Evolutionary conservation across 2,329 filamentous ascomycete species (phyloP), one percentile per base, ranked within the genome.

Genomic region (Simplicillium sp.): DNA sequence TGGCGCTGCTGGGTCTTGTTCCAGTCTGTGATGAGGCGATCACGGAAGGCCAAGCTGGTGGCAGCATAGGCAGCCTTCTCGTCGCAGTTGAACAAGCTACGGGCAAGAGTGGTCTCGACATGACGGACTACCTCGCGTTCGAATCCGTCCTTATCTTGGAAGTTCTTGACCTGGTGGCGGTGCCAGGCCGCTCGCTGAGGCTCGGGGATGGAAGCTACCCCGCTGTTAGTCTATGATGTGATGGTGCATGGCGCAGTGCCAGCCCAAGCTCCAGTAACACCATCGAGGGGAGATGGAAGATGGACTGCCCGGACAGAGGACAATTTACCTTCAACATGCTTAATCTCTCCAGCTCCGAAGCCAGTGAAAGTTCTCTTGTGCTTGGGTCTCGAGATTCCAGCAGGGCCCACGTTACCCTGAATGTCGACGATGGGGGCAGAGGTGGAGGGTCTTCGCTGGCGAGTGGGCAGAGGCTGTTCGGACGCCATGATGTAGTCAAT

Each of bases 61-160:
- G 90, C 92, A 7, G 85, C 80, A 64, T 98, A 98, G 28, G 89
- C 88, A 40, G 92, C 92, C 41, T 77, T 75, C 66, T 98, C 92
- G 69, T 98, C 89, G 66, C 92, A 98, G 66, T 98, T 98, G 77
- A 90, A 97, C 61, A 98, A 78, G 56, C 89, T 96, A 46, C 92
- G 86, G 47, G 92, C 92, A 46, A 98, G 75, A 3, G 89, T 95
- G 3, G 92, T 97, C 67, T 98, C 92, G 56, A 98, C 86, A 70
- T 98, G 92, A 50, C 83, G 82, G 48, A 98, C 87, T 43, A 94
- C 75, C 58, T 95, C 89, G 59, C 70, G 79, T 70, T 92, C 71
- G 57, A 97, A 96, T 43, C 87, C 84, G 14, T 94, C 87, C 59
- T 87, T 80, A 52, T 74, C 80, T 46, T 70, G 74, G 66, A 96